phyloP scores from a whole-genome alignment of 148 eudicot genomes.

The Heliosperma pusillum region DNA sequence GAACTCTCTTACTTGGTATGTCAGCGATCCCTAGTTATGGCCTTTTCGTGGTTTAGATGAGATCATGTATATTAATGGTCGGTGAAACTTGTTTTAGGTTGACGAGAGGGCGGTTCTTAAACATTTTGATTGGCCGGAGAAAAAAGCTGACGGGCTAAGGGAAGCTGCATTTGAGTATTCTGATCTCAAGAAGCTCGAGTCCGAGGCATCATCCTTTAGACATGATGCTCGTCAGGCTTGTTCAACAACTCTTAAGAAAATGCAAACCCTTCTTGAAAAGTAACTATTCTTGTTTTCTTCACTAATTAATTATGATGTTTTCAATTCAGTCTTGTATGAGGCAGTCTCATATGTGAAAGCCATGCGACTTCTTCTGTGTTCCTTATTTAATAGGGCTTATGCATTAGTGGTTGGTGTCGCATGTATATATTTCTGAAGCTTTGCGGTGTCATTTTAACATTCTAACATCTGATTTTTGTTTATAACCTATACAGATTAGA shows the following conservation, averaged over 20 bases:
- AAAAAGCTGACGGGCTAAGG: constrained; percentile 87
- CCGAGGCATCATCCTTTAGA: constrained; percentile 61
- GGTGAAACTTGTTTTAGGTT: constrained; percentile 39
- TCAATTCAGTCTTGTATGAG: neutral
- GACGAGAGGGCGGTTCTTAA: constrained; percentile 97
- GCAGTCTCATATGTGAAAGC: neutral
- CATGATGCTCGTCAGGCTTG: constrained; percentile 72
- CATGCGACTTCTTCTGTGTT: too few species aligned
- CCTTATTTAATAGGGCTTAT: too few species aligned
- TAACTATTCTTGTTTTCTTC: constrained; percentile 19
- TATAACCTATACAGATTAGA: constrained; percentile 57
- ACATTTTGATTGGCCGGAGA: constrained; percentile 96
- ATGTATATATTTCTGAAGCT: too few species aligned
- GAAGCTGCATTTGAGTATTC: constrained; percentile 97
- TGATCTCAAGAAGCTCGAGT: constrained; percentile 89
- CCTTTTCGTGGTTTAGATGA: neutral
- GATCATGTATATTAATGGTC: neutral
- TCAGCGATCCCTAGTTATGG: neutral
- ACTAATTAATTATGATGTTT: neutral
- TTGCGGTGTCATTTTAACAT: too few species aligned
- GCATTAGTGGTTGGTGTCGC: too few species aligned
- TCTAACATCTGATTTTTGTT: neutral
- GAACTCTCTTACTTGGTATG: constrained; percentile 89
- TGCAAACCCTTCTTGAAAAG: constrained; percentile 94
- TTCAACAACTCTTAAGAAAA: constrained; percentile 76